Conservation (phyloP, 176 grass and related monocot species). For the Phoenix roebelenii region DNA sequence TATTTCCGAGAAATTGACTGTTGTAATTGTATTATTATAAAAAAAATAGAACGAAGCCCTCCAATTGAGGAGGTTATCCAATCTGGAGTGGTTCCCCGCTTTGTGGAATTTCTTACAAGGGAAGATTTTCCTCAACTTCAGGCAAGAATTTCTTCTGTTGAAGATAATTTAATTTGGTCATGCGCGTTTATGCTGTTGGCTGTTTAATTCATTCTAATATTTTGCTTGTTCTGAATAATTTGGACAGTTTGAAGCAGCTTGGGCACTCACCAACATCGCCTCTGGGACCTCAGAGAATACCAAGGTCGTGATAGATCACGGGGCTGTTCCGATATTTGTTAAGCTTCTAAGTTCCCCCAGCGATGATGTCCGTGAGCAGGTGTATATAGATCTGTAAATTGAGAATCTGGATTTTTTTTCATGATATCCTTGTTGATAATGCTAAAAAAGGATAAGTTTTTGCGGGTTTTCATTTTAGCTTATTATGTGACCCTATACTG, state of each 20-base stretch:
- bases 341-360: conserved; percentile 79
- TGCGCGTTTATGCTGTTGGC: background rate
- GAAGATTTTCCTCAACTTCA: conserved; percentile 97
- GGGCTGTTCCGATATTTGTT: conserved; percentile 91
- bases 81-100: conserved; percentile 87
- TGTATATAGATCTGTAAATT: conserved; percentile 15
- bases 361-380: conserved; percentile 98
- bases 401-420: too few relatives aligned
- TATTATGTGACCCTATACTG: background rate
- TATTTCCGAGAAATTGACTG: background rate
- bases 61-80: conserved; percentile 94
- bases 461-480: background rate
- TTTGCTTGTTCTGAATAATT: background rate
- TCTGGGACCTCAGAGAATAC: conserved; percentile 98
- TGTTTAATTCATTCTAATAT: too few relatives aligned
- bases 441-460: too few relatives aligned
- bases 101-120: conserved; percentile 90
- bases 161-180: background rate
- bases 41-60: conserved; percentile 71
- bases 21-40: background rate
- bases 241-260: conserved; percentile 88
- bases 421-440: too few relatives aligned
- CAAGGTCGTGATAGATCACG: conserved; percentile 96
- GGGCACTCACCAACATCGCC: conserved; percentile 98
- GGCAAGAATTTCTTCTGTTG: conserved; percentile 20